Percentiles rank a stretch among this genome's conserved stretches.
phyloP scores from a whole-genome alignment of 2,329 filamentous ascomycete species.

The Daldinia sp. region DNA sequence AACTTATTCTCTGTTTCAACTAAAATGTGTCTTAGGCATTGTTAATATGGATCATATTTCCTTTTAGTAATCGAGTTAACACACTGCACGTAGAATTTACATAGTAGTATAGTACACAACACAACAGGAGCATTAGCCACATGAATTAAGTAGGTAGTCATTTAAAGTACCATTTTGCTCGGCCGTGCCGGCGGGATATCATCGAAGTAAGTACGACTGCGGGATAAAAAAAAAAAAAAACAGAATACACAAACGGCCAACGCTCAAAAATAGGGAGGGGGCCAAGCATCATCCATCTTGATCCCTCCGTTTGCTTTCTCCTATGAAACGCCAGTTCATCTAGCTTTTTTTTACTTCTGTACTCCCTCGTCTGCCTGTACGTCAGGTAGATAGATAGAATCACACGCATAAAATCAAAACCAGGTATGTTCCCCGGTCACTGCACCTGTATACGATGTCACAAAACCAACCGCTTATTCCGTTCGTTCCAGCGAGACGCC shows the following conservation, averaged over 20 bases:
- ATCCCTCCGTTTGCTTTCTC: slow-evolving; percentile 13
- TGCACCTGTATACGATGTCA: slow-evolving; percentile 17
- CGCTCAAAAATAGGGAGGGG: background rate
- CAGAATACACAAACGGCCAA: slow-evolving; percentile 14
- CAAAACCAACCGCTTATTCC: slow-evolving; percentile 20
- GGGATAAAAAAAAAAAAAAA: slow-evolving; percentile 31
- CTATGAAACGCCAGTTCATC: slow-evolving; percentile 27
- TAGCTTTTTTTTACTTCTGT: slow-evolving; percentile 17
- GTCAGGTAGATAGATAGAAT: slow-evolving; percentile 1
- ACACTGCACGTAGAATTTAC: background rate
- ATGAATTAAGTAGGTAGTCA: slow-evolving; percentile 19
- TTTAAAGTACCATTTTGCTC: slow-evolving; percentile 47
- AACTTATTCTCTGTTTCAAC: background rate
- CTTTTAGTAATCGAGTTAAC: background rate
- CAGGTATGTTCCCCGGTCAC: slow-evolving; percentile 21
- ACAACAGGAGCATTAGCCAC: background rate
- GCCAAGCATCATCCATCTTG: slow-evolving; percentile 9
- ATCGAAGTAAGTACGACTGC: slow-evolving; percentile 43
- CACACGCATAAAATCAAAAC: slow-evolving; percentile 16
- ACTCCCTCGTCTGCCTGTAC: background rate
- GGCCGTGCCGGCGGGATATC: slow-evolving; percentile 53
- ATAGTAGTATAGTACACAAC: background rate
- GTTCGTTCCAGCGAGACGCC: slow-evolving; percentile 42
- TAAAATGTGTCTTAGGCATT: background rate
- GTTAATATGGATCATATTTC: background rate